Conservation (phyloP, 2,329 filamentous ascomycete genomes). For the Zymoseptoria ardabiliae region DNA sequence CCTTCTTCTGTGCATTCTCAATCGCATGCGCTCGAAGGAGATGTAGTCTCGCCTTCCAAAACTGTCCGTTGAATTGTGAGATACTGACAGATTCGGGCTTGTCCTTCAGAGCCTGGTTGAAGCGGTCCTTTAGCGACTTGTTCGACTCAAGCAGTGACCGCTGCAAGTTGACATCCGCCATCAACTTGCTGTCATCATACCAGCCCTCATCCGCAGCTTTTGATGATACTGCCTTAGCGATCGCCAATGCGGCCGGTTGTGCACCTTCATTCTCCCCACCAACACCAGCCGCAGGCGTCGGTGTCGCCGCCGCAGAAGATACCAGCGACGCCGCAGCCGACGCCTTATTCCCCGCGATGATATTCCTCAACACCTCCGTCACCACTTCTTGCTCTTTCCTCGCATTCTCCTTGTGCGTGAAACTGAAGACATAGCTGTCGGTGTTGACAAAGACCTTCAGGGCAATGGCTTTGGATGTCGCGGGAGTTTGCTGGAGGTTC, state of each 20-base stretch:
- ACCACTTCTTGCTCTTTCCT: constrained; percentile 77
- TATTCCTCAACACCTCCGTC: constrained; percentile 70
- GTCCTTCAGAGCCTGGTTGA: constrained; percentile 72
- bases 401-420: constrained; percentile 69
- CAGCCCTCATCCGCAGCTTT: constrained; percentile 49
- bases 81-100: constrained; percentile 79
- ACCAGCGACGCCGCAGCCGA: constrained; percentile 33
- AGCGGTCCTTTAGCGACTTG: constrained; percentile 65
- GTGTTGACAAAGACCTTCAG: constrained; percentile 81
- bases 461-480: constrained; percentile 81
- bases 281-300: constrained; percentile 16
- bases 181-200: constrained; percentile 75
- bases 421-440: constrained; percentile 76
- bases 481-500: constrained; percentile 92
- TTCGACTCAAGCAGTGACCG: constrained; percentile 82
- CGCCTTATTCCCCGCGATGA: constrained; percentile 64
- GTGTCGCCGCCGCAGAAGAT: constrained; percentile 22
- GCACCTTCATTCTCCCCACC: constrained; percentile 14
- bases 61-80: constrained; percentile 78
- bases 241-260: constrained; percentile 65
- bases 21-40: constrained; percentile 85
- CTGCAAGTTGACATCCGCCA: constrained; percentile 72
- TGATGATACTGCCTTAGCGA: constrained; percentile 61
- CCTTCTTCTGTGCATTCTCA: constrained; percentile 76
- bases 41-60: constrained; percentile 86